phyloP scores from a whole-genome alignment of 2,329 filamentous ascomycete genomes.

The Cryphonectria japonica region DNA sequence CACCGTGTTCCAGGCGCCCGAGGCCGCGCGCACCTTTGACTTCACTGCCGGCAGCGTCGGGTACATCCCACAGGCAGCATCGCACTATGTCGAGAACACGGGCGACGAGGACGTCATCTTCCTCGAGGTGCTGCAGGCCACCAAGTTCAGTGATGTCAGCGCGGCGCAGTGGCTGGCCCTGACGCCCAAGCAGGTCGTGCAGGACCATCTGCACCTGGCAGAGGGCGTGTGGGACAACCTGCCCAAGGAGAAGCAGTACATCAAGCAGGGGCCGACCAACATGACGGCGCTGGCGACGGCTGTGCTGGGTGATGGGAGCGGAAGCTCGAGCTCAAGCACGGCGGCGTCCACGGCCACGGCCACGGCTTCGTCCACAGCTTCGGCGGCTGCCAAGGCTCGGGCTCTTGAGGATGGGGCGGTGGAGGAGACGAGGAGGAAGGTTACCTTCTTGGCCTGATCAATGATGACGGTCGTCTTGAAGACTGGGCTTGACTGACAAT shows the following conservation, averaged over 20 bases:
- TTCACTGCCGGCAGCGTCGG: slow-evolving; percentile 63
- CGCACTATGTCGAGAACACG: slow-evolving; percentile 66
- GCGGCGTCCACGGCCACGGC: no score
- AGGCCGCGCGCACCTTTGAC: slow-evolving; percentile 58
- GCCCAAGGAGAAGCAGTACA: slow-evolving; percentile 49
- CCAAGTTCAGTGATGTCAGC: slow-evolving; percentile 56
- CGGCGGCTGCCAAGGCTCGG: background rate
- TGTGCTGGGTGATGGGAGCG: background rate
- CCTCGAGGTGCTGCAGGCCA: slow-evolving; percentile 61
- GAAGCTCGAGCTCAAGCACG: background rate
- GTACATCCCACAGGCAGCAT: slow-evolving; percentile 57
- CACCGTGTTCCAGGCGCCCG: slow-evolving; percentile 58
- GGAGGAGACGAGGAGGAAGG: slow-evolving; percentile 23
- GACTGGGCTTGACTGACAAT: no score
- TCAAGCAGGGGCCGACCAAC: slow-evolving; percentile 41
- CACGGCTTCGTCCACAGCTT: no score
- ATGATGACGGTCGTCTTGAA: no score
- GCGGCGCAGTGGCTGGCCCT: slow-evolving; percentile 63
- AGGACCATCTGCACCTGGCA: slow-evolving; percentile 54
- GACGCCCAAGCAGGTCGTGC: slow-evolving; percentile 60
- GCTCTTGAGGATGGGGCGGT: background rate
- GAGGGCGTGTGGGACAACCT: slow-evolving; percentile 42
- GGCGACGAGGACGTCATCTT: slow-evolving; percentile 61
- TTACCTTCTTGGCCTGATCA: slow-evolving; percentile 26
- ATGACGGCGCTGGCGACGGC: slow-evolving; percentile 26